A percentile compares a stretch with the other conserved stretches of the same genome.
These are phyloP conservation scores for Fusarium chuoi DNA, from an alignment of 2,329 filamentous ascomycete species.

Conservation along the genomic window DNA sequence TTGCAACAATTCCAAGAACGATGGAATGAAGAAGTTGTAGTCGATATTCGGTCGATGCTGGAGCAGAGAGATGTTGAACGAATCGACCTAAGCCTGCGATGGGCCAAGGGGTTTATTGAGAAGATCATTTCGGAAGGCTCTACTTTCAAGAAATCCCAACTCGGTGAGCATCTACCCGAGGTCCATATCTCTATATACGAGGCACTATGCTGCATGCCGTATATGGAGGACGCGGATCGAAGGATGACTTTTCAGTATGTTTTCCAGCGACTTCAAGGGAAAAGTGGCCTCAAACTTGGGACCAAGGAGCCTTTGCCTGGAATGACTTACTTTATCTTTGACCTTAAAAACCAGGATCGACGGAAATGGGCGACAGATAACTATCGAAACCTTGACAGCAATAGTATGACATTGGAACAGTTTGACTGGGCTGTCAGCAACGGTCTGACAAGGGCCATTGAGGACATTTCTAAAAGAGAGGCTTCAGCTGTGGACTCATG, in stretches of 20 bases:
- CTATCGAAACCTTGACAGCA: slow-evolving; percentile 63
- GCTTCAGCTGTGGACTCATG: slow-evolving; percentile 49
- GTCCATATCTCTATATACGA: slow-evolving; percentile 88
- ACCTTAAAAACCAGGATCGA: slow-evolving; percentile 66
- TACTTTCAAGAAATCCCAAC: slow-evolving; percentile 58
- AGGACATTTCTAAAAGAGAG: slow-evolving; percentile 65
- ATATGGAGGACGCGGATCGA: slow-evolving; percentile 69
- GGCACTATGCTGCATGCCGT: slow-evolving; percentile 83
- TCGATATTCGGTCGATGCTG: slow-evolving; percentile 65
- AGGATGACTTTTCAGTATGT: slow-evolving; percentile 78
- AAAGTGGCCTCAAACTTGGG: slow-evolving; percentile 79
- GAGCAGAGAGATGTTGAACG: slow-evolving; percentile 69
- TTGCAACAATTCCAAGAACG: slow-evolving; percentile 70
- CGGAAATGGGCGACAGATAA: slow-evolving; percentile 53
- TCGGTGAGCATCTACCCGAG: slow-evolving; percentile 61
- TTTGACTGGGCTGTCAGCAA: slow-evolving; percentile 90
- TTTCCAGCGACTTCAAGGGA: slow-evolving; percentile 78
- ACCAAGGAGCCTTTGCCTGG: slow-evolving; percentile 80
- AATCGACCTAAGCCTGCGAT: slow-evolving; percentile 68
- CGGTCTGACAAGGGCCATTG: slow-evolving; percentile 74
- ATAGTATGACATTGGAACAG: slow-evolving; percentile 72
- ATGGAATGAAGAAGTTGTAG: slow-evolving; percentile 62
- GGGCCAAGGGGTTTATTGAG: slow-evolving; percentile 65
- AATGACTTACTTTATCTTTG: slow-evolving; percentile 85
- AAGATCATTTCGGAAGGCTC: slow-evolving; percentile 60